phyloP scores from a whole-genome alignment of 352 stramenopile genomes.

The Phytophthora pluvialis region DNA sequence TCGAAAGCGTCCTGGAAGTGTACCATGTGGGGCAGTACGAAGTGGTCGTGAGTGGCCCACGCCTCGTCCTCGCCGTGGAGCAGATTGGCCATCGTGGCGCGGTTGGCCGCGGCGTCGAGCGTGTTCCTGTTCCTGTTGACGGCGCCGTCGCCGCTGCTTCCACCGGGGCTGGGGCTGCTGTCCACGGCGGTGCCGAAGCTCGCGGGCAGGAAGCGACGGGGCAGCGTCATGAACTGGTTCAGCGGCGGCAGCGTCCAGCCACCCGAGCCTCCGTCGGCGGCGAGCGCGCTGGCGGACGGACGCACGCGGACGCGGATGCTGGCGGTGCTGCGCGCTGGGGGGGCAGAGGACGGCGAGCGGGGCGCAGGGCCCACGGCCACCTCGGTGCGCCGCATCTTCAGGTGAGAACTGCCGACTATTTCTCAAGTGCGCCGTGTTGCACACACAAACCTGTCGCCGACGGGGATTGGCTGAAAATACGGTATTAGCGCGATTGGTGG shows the following conservation, averaged over 20 bases:
- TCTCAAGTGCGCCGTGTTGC: no score
- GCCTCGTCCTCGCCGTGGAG: slow-evolving; percentile 38
- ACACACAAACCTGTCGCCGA: no score
- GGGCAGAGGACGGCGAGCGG: slow-evolving; percentile 8
- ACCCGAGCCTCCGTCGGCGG: slow-evolving; percentile 3
- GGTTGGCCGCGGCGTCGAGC: background rate
- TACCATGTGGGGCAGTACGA: slow-evolving; percentile 18
- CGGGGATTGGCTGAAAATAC: slow-evolving; percentile 12
- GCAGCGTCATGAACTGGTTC: slow-evolving; percentile 44
- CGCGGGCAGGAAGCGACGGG: slow-evolving; percentile 30
- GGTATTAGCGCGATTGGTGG: background rate
- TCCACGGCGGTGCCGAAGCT: slow-evolving; percentile 10
- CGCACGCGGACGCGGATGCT: slow-evolving; percentile 1
- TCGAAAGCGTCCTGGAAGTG: slow-evolving; percentile 16
- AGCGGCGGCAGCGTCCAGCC: slow-evolving; percentile 32
- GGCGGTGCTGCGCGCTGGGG: slow-evolving; percentile 3
- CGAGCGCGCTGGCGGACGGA: slow-evolving; percentile 1
- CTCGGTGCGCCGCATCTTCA: slow-evolving; percentile 31
- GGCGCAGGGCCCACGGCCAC: slow-evolving; percentile 5
- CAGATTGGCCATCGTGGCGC: slow-evolving; percentile 18
- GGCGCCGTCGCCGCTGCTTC: background rate
- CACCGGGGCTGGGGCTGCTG: slow-evolving; percentile 3
- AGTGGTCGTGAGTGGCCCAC: slow-evolving; percentile 5
- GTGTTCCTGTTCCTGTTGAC: slow-evolving; percentile 2
- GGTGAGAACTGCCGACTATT: background rate